Base-by-base conservation (phyloP, 2,329 filamentous ascomycete genomes). In the Rugonectria rugulosa region DNA sequence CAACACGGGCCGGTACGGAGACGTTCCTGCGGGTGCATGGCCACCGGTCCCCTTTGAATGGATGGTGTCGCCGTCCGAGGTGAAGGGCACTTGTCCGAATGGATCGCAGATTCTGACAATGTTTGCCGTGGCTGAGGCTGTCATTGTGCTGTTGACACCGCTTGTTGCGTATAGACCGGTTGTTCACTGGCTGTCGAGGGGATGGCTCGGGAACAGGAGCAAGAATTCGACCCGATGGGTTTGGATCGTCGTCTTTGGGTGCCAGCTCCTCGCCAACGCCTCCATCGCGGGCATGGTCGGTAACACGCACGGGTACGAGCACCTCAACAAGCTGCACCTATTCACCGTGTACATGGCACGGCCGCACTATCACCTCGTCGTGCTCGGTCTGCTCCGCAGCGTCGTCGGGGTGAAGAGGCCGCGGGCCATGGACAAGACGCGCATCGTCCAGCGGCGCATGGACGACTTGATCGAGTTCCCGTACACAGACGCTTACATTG, bases 401-500 rank as follows among this genome's bases (percentile, higher is more conserved):
- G n/a, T 66, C 5, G 57, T 67, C 5, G 31, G 34, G 9, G 24
- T 46, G 17, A 36, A 55, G 12, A 57, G 64, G 0, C 15, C 52
- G 0, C 42, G 61, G 3, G 51, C 55, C 5, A 57, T 45, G 20
- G 65, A 67, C 11, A 67, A 66, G 21, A 65, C 65, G 8, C 49
- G 34, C 0, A 59, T 68, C 3, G 54, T 65, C 17, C 40, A 53
- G 19, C 59, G 50, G 7, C 51, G 45, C 3, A 14, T 52, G 1
- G 65, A 68, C n/a, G 44, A 63, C 5, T 52, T 64, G n/a, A 27
- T 66, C 31, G 65, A 68, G 27, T 67, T 66, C 1, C 61, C 65
- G 5, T 67, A 63, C 44, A 52, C 62, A 9, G 65, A 67, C 43
- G 41, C 65, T 8, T 67, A 57, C 49, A 61, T 67, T n/a, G 42